Conservation (phyloP, 225 moss, liverwort and hornwort genomes). For the Pleurozium schreberi region DNA sequence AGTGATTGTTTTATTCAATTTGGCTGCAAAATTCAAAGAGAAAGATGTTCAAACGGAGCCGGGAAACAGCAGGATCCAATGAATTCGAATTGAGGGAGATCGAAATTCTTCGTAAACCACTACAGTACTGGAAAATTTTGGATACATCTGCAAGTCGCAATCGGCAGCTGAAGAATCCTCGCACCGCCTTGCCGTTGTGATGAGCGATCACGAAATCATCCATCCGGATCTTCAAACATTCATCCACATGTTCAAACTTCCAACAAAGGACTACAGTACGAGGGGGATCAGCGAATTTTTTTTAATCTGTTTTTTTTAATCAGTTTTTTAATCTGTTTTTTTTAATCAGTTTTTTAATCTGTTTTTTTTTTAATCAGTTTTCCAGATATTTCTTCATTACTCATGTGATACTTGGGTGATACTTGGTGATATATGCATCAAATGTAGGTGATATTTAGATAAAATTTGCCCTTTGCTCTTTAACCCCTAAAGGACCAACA, state of each 20-base stretch:
- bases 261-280: background rate
- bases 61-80: background rate
- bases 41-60: too few species aligned
- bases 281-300: background rate
- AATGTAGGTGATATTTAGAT: too few species aligned
- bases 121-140: background rate
- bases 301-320: too few species aligned
- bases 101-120: background rate
- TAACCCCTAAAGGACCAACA: too few species aligned
- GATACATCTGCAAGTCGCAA: too few species aligned
- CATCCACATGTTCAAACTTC: background rate
- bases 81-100: background rate
- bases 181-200: background rate
- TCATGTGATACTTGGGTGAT: background rate
- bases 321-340: too few species aligned
- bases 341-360: too few species aligned
- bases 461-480: too few species aligned
- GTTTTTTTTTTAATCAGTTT: too few species aligned
- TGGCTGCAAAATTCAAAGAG: background rate
- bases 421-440: background rate
- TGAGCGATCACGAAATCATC: background rate
- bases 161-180: background rate
- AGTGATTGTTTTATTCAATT: background rate
- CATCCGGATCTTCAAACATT: background rate
- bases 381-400: background rate